phyloP scores from a whole-genome alignment of 768 basidiomycete species.

The Tubosaeta sp. region DNA sequence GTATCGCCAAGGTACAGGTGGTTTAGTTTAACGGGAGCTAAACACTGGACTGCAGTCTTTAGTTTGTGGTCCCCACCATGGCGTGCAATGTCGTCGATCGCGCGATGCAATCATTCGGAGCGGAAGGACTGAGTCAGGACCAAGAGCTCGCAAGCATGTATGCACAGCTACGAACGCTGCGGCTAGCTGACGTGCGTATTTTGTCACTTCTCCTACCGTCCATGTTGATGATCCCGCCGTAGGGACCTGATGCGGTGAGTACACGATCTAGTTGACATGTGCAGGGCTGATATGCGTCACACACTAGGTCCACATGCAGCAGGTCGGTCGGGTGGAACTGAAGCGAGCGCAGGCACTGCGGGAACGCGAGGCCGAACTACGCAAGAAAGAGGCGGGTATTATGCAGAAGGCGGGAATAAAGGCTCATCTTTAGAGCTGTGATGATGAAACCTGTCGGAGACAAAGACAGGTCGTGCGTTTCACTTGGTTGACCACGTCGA shows the following conservation, averaged over 20 bases:
- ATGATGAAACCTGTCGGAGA: no score
- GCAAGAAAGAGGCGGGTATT: conserved; percentile 58
- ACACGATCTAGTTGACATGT: background rate
- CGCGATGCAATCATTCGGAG: conserved; percentile 94
- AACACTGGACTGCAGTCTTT: background rate
- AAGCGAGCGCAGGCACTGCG: conserved; percentile 65
- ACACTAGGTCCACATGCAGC: conserved; percentile 85
- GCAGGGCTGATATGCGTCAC: background rate
- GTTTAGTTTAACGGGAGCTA: background rate
- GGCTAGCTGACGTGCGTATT: conserved; percentile 73
- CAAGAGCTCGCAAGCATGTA: conserved; percentile 73
- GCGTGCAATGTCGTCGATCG: conserved; percentile 86
- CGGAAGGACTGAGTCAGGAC: conserved; percentile 94
- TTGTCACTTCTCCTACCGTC: background rate
- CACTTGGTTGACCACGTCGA: no score
- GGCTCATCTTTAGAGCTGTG: conserved; percentile 41
- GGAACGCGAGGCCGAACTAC: conserved; percentile 49
- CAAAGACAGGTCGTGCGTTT: no score
- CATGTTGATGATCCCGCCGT: conserved; percentile 7
- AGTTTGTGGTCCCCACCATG: conserved; percentile 95
- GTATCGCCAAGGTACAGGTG: conserved; percentile 80
- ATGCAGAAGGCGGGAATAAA: conserved; percentile 60
- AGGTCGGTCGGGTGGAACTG: conserved; percentile 88
- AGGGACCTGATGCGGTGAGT: conserved; percentile 79
- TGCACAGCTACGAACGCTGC: conserved; percentile 80